Evolutionary conservation across 2,329 filamentous ascomycete genomes (phyloP).

Genomic region (Drechslerella coelobrocha): DNA sequence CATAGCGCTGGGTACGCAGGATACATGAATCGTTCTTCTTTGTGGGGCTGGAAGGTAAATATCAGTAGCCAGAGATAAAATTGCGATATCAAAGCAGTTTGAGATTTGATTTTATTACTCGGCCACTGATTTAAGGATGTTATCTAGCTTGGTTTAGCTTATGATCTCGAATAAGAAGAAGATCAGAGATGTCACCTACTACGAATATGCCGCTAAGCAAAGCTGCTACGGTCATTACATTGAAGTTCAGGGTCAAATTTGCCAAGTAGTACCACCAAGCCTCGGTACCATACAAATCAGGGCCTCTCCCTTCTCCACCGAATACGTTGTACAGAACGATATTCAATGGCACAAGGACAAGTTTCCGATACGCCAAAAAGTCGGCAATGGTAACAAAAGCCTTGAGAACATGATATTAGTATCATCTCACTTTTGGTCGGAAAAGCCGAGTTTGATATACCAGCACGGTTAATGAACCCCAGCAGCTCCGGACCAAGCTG

Average conservation of each 20-base stretch:
- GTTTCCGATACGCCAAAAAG: constrained; percentile 69
- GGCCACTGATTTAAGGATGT: constrained; percentile 68
- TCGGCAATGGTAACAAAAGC: constrained; percentile 47
- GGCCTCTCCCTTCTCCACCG: constrained; percentile 75
- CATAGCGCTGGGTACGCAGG: constrained; percentile 90
- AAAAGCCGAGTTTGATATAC: constrained; percentile 61
- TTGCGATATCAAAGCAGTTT: constrained; percentile 70
- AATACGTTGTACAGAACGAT: constrained; percentile 97
- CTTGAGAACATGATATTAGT: constrained; percentile 13
- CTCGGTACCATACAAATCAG: constrained; percentile 92
- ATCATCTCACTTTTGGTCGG: neutral
- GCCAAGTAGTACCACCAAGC: constrained; percentile 96
- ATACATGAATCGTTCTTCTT: constrained; percentile 99
- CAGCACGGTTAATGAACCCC: constrained; percentile 68
- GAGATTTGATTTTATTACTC: neutral
- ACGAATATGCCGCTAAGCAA: constrained; percentile 70
- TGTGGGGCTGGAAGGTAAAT: constrained; percentile 91
- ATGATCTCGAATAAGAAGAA: neutral
- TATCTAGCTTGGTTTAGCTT: neutral
- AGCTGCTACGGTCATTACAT: constrained; percentile 87
- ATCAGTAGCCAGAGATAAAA: constrained; percentile 95
- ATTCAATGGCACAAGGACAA: constrained; percentile 82
- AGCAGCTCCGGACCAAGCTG: neutral
- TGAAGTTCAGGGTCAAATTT: constrained; percentile 92
- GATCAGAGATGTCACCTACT: constrained; percentile 8